Conservation (phyloP, 1,139 yeast species). For the Casaregolazyma lundiana region DNA sequence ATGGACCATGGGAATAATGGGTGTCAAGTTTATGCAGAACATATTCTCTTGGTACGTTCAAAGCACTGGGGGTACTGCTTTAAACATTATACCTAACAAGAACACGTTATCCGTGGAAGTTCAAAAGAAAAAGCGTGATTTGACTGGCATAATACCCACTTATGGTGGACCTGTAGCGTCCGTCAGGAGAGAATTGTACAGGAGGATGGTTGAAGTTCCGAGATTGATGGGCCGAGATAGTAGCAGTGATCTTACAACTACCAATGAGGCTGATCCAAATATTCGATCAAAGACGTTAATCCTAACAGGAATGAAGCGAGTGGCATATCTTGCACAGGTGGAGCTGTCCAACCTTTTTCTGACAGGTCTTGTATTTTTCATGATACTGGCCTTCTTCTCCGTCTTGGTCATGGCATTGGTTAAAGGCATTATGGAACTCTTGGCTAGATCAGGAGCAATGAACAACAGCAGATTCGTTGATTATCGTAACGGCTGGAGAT, state of each 20-base stretch:
- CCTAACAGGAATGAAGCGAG: conserved; percentile 88
- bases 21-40: conserved; percentile 72
- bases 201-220: conserved; percentile 11
- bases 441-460: conserved; percentile 57
- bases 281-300: conserved; percentile 64
- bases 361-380: conserved; percentile 79
- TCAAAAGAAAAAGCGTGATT: conserved; percentile 44
- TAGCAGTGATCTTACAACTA: conserved; percentile 55
- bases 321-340: conserved; percentile 75
- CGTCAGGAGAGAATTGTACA: conserved; percentile 1
- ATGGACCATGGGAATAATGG: conserved; percentile 93
- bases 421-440: conserved; percentile 70
- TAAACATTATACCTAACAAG: conserved; percentile 61
- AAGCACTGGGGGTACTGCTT: conserved; percentile 88
- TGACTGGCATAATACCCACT: conserved; percentile 20
- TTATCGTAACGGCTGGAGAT: conserved; percentile 76
- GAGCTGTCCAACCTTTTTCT: conserved; percentile 82
- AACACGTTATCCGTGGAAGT: conserved; percentile 69
- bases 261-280: conserved; percentile 59
- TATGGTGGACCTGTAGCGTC: conserved; percentile 14
- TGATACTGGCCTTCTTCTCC: conserved; percentile 72
- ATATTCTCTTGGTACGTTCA: conserved; percentile 94
- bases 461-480: conserved; percentile 60
- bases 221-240: conserved; percentile 12
- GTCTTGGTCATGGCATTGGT: conserved; percentile 60